Evolutionary conservation across 2,329 filamentous ascomycete genomes (phyloP).

Genomic region (Gaeumannomyces tritici): DNA sequence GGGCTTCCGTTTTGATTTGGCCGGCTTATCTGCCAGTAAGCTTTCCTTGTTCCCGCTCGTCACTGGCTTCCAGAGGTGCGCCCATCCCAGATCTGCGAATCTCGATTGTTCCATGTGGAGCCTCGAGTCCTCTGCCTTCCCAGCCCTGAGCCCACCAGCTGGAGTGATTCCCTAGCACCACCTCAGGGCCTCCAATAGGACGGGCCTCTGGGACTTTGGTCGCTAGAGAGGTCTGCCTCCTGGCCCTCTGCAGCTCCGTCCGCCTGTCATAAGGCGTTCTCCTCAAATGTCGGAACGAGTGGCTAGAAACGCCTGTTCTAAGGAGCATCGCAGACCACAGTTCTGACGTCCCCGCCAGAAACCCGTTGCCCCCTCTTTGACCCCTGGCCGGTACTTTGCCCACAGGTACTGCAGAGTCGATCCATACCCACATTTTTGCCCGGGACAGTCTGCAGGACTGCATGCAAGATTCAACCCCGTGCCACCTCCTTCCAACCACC

Average conservation of each 20-base stretch:
- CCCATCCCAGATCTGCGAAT: neutral
- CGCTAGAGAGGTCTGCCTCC: neutral
- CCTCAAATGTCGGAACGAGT: neutral
- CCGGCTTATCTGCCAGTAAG: neutral
- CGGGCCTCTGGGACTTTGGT: neutral
- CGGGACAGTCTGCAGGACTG: neutral
- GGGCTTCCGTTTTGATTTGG: neutral
- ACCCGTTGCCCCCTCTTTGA: neutral
- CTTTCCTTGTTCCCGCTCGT: neutral
- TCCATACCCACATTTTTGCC: neutral
- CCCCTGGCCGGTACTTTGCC: neutral
- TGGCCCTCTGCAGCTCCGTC: neutral
- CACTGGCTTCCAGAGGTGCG: too few species aligned
- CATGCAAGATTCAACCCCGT: neutral
- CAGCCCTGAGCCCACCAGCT: neutral
- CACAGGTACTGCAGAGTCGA: neutral
- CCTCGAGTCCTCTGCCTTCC: neutral
- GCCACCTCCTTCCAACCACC: neutral
- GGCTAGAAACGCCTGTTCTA: neutral
- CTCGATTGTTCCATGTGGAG: neutral
- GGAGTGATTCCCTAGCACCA: neutral
- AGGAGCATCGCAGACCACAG: neutral
- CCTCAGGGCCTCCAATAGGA: neutral
- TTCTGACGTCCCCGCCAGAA: neutral
- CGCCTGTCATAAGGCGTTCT: neutral